Evolutionary conservation across 441 rosid species (phyloP).

Genomic region (Bruguiera hainesii): DNA sequence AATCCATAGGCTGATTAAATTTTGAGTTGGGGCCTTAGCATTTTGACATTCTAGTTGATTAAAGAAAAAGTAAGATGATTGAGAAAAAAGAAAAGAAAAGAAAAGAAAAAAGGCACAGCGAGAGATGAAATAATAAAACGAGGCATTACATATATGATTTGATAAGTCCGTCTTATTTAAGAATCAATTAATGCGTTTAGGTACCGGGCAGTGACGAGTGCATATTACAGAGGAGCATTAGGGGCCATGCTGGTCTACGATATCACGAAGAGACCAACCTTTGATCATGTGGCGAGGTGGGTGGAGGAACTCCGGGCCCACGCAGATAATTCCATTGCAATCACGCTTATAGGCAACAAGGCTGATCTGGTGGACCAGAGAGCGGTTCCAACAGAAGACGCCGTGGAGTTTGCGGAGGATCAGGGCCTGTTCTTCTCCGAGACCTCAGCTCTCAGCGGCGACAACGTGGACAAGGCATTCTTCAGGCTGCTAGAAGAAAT

Average conservation of each 20-base stretch:
- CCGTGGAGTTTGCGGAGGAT: conserved; percentile 77
- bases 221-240: conserved; percentile 82
- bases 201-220: conserved; percentile 79
- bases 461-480: conserved; percentile 77
- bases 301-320: conserved; percentile 74
- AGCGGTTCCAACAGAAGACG: conserved; percentile 73
- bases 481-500: conserved; percentile 73
- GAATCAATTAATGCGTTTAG: conserved; percentile 20
- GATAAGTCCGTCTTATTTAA: not conserved
- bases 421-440: conserved; percentile 89
- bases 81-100: not conserved
- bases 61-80: not conserved
- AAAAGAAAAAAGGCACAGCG: too few species aligned
- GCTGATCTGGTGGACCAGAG: conserved; percentile 73
- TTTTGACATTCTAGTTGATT: not conserved
- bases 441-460: conserved; percentile 77
- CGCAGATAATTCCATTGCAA: conserved; percentile 64
- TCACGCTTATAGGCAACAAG: conserved; percentile 90
- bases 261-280: conserved; percentile 44
- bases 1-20: too few species aligned
- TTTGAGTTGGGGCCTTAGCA: not conserved
- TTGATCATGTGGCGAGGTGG: conserved; percentile 57
- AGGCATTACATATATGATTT: not conserved
- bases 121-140: not conserved
- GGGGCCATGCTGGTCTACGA: conserved; percentile 66